Evolutionary conservation across 208 protist genomes (phyloP).

Genomic region (Vickermania spadyakhi): DNA sequence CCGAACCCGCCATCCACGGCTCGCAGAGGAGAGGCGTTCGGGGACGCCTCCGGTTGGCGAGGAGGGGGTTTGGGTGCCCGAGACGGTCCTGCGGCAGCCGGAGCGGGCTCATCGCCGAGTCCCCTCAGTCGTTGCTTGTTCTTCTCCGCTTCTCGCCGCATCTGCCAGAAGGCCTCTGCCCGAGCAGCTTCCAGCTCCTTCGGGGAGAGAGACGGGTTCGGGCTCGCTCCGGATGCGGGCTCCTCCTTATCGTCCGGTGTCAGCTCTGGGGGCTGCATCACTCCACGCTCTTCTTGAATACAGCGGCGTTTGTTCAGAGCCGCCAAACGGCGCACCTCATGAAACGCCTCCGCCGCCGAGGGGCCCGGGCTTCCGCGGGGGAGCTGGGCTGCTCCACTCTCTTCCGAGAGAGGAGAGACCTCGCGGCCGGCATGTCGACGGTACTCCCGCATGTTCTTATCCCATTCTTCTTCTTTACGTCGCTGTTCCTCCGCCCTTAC

Average conservation of each 20-base stretch:
- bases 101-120: conserved; percentile 8
- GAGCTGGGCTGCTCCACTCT: not conserved
- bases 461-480: conserved; percentile 67
- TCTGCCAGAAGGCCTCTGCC: conserved; percentile 80
- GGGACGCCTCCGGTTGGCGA: not conserved
- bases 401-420: conserved; percentile 2
- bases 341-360: conserved; percentile 42
- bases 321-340: conserved; percentile 72
- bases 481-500: conserved; percentile 31
- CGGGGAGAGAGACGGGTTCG: conserved; percentile 18
- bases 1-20: not conserved
- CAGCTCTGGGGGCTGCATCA: not conserved
- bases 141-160: conserved; percentile 72
- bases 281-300: conserved; percentile 11
- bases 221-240: not conserved
- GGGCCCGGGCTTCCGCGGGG: not conserved
- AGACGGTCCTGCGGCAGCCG: not conserved
- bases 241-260: not conserved
- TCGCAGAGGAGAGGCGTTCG: not conserved
- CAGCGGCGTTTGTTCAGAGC: conserved; percentile 68
- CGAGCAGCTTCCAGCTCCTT: conserved; percentile 58
- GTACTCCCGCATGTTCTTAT: conserved; percentile 43
- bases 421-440: conserved; percentile 16
- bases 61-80: not conserved
- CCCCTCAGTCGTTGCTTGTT: conserved; percentile 70